Evolutionary conservation across 371 early-diverging fungal species (phyloP), one percentile per base, ranked within the genome.

Genomic region (Dichotomocladium elegans): DNA sequence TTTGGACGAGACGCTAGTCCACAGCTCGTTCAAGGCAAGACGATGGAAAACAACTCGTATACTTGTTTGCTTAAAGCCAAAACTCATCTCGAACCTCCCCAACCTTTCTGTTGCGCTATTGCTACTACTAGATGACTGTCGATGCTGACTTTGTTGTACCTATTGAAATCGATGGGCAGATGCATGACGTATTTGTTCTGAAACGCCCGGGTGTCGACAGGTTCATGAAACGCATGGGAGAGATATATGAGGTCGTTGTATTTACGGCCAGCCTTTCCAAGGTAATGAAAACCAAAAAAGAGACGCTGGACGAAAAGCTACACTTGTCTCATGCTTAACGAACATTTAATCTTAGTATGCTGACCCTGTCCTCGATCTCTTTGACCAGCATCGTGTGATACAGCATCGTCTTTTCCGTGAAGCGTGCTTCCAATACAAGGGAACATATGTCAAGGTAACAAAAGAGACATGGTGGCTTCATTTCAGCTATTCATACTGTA

Each of bases 241-340:
- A 85, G 55, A 70, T 86, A 50, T 98, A 88, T 69, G 96, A 95
- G 61, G 77, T 95, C 26, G 94, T 95, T 8, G 89, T 96, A 15
- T 95, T 95, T 62, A 98, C 98, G 0, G 96, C 98, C 4, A 86
- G 88, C 68, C 66, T 95, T 43, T 80, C 93, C 47, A 95, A 91
- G 85, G 91, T 91, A 79, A n/a, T 50, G 63, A 52, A 15, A 47
- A 29, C 3, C 34, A 21, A 1, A 92, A 15, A 2, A 3, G 10
- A 7, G 10, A 7, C 5, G 37, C 5, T 37, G 37, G 21, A n/a
- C n/a, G n/a, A n/a, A n/a, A n/a, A n/a, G n/a, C n/a, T n/a, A n/a
- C n/a, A n/a, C n/a, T n/a, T n/a, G n/a, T n/a, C n/a, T n/a, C n/a
- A n/a, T n/a, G n/a, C n/a, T n/a, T n/a, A n/a, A n/a, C n/a, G n/a